A percentile compares a stretch with the other conserved stretches of the same genome.
phyloP scores from a whole-genome alignment of 2,329 filamentous ascomycete genomes.

The Stemphylium lycopersici region DNA sequence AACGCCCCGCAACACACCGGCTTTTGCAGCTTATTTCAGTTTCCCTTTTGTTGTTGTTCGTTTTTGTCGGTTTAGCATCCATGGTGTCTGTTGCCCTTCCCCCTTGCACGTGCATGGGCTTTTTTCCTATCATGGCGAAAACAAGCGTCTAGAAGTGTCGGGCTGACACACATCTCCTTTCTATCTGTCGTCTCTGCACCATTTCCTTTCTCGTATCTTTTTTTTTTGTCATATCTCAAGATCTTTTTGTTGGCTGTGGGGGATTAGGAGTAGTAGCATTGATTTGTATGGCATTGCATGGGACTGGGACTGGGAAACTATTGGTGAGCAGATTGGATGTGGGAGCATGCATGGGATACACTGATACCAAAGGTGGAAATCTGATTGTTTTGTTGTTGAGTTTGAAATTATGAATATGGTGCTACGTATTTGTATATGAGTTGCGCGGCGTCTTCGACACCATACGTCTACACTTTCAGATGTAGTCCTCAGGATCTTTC shows the following conservation, averaged over 20 bases:
- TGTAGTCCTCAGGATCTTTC: too few relatives aligned
- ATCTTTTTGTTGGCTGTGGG: too few relatives aligned
- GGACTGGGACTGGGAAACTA: not conserved
- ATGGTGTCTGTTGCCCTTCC: too few relatives aligned
- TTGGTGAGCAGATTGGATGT: not conserved
- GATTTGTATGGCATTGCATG: conserved; percentile 4
- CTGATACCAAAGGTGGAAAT: conserved; percentile 4
- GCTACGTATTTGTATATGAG: not conserved
- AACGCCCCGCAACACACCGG: too few relatives aligned
- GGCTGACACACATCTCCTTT: not conserved
- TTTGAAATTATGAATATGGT: not conserved
- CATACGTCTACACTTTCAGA: not conserved
- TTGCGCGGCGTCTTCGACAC: not conserved
- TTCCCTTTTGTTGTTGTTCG: too few relatives aligned
- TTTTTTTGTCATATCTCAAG: not conserved
- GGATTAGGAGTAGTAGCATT: not conserved
- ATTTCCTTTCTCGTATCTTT: not conserved
- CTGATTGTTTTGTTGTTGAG: conserved; percentile 3
- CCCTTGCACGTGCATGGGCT: too few relatives aligned
- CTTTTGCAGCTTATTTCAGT: too few relatives aligned
- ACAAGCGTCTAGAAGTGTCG: not conserved
- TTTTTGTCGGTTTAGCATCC: too few relatives aligned
- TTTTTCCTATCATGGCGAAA: too few relatives aligned
- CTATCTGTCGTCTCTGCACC: not conserved
- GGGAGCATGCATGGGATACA: conserved; percentile 3